A percentile compares a stretch with the other conserved stretches of the same genome.
Conservation (phyloP, 2,329 filamentous ascomycete genomes). For the Sporothrix protearum region DNA sequence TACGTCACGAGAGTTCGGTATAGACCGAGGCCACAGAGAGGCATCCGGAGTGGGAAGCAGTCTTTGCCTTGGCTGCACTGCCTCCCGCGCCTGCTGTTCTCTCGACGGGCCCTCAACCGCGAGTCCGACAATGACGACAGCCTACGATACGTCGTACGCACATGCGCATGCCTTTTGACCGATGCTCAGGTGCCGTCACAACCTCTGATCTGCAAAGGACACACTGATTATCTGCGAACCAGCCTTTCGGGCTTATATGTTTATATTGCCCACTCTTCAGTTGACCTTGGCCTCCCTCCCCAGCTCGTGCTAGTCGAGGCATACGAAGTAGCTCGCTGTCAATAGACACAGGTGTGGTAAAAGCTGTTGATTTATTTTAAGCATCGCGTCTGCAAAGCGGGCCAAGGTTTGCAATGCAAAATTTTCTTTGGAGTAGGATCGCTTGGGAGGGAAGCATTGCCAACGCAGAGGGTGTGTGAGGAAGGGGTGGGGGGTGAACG, state of each 20-base stretch:
- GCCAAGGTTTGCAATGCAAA: neutral
- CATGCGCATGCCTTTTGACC: too few species aligned
- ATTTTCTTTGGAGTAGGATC: constrained; percentile 25
- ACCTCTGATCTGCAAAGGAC: too few species aligned
- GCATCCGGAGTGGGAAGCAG: neutral
- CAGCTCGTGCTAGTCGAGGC: neutral
- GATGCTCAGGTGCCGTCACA: neutral
- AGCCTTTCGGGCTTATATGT: neutral
- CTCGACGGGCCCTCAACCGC: neutral
- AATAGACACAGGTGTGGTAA: neutral
- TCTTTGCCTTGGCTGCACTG: neutral
- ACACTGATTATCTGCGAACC: neutral
- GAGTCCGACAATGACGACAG: too few species aligned
- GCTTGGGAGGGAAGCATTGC: constrained; percentile 15
- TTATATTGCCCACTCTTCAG: neutral
- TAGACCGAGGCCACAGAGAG: neutral
- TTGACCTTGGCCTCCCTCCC: neutral
- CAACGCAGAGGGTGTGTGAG: constrained; percentile 15
- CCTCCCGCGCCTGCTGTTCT: neutral
- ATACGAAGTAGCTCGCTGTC: neutral
- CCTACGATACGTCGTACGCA: too few species aligned
- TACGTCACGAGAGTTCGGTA: constrained; percentile 13
- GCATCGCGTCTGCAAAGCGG: neutral
- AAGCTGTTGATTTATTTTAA: neutral
- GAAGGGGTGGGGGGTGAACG: neutral